Conservation (phyloP, 202 grass and related monocot species). For the Zoysia matrella region DNA sequence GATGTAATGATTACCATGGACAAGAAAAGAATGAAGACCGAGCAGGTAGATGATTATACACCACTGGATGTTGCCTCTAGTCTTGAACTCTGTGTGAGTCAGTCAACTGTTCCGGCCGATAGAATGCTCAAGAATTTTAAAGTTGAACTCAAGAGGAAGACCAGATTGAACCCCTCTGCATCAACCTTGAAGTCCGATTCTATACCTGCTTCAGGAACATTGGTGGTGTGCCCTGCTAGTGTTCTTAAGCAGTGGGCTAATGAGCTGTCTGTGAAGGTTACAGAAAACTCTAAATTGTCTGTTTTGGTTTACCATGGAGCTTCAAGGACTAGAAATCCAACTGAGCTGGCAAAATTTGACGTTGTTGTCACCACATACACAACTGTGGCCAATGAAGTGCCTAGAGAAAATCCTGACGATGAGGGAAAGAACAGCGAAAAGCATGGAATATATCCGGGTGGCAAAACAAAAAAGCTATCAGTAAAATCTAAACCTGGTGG, state of each 20-base stretch:
- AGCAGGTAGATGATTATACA: conserved; percentile 12
- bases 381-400: conserved; percentile 73
- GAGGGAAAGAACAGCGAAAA: conserved; percentile 53
- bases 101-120: conserved; percentile 1
- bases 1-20: conserved; percentile 33
- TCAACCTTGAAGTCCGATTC: conserved; percentile 28
- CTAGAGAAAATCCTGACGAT: conserved; percentile 56
- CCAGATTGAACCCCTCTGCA: conserved; percentile 14
- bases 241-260: conserved; percentile 74
- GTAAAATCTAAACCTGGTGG: conserved; percentile 54
- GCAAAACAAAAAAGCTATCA: conserved; percentile 52
- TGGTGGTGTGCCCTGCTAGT: conserved; percentile 73
- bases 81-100: conserved; percentile 11
- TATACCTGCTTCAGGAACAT: conserved; percentile 65
- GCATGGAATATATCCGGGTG: conserved; percentile 42
- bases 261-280: conserved; percentile 67
- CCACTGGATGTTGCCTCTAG: not conserved
- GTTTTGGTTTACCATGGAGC: conserved; percentile 79
- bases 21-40: conserved; percentile 41
- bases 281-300: conserved; percentile 56
- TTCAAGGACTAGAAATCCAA: conserved; percentile 67
- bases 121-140: not conserved
- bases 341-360: conserved; percentile 67
- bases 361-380: conserved; percentile 78
- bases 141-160: conserved; percentile 51